phyloP scores from a whole-genome alignment of 768 basidiomycete genomes.

The Xanthoconium purpureum region DNA sequence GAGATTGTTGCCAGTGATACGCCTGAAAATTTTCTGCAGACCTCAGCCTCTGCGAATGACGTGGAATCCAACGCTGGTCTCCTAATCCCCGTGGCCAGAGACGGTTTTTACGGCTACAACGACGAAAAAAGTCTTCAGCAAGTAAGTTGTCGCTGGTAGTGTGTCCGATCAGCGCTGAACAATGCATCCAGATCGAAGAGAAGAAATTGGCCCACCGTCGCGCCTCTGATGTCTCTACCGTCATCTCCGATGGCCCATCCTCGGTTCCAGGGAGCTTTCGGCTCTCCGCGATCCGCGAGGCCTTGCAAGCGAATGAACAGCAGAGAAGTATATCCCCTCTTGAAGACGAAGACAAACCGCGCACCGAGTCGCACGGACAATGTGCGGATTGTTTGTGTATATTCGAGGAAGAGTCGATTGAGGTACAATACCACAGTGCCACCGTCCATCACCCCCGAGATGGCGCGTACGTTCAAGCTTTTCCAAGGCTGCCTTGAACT shows the following conservation, averaged over 20 bases:
- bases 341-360: conserved; percentile 38
- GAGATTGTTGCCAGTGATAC: conserved; percentile 1
- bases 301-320: conserved; percentile 21
- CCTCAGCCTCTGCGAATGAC: not conserved
- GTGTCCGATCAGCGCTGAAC: conserved; percentile 1
- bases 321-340: conserved; percentile 16
- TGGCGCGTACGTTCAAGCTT: conserved; percentile 58
- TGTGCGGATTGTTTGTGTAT: conserved; percentile 17
- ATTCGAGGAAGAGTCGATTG: not conserved
- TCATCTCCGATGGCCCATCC: conserved; percentile 20
- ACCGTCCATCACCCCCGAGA: conserved; percentile 38
- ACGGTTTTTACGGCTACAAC: conserved; percentile 76
- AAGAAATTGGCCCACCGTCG: conserved; percentile 67
- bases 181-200: conserved; percentile 61
- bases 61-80: conserved; percentile 31
- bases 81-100: conserved; percentile 49
- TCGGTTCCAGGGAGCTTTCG: conserved; percentile 41
- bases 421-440: conserved; percentile 18
- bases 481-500: conserved; percentile 85
- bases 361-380: conserved; percentile 32
- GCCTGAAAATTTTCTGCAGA: not conserved
- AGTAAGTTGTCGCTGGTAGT: conserved; percentile 40
- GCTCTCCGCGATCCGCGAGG: conserved; percentile 35
- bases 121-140: conserved; percentile 77
- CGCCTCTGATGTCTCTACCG: conserved; percentile 47